Evolutionary conservation across 2,329 filamentous ascomycete genomes (phyloP).

Genomic region (Colletotrichum plurivorum): DNA sequence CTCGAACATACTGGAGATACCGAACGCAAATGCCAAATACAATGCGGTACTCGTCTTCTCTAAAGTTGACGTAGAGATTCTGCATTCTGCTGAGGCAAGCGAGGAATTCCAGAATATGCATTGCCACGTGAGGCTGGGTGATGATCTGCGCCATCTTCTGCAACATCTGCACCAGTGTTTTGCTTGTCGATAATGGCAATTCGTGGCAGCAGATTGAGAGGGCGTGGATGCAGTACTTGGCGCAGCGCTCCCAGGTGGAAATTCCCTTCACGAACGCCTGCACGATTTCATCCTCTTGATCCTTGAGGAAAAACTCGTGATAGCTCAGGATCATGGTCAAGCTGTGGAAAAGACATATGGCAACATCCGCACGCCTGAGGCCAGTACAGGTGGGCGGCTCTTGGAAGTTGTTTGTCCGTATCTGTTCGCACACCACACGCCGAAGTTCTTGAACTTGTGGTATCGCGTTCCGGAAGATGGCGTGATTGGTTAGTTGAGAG

Average conservation of each 20-base stretch:
- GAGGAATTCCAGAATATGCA: constrained; percentile 97
- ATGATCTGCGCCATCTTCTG: constrained; percentile 97
- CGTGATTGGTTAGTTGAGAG: constrained; percentile 90
- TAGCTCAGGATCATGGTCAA: constrained; percentile 93
- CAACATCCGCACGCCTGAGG: constrained; percentile 88
- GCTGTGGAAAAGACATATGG: constrained; percentile 88
- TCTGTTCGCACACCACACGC: constrained; percentile 83
- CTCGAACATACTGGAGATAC: constrained; percentile 90
- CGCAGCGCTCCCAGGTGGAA: constrained; percentile 85
- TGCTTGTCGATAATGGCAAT: constrained; percentile 87
- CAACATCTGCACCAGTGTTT: constrained; percentile 86
- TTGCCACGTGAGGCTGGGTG: constrained; percentile 90
- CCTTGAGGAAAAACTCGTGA: constrained; percentile 85
- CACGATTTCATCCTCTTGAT: constrained; percentile 91
- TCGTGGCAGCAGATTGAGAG: constrained; percentile 96
- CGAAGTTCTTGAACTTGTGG: constrained; percentile 83
- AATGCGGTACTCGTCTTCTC: constrained; percentile 91
- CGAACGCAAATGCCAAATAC: constrained; percentile 97
- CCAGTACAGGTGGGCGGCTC: constrained; percentile 86
- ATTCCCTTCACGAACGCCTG: constrained; percentile 89
- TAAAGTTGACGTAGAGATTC: constrained; percentile 88
- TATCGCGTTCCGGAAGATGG: constrained; percentile 82
- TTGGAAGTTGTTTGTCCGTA: constrained; percentile 81
- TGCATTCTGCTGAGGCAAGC: constrained; percentile 88
- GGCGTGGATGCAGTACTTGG: constrained; percentile 94